Conservation (phyloP, 2,329 filamentous ascomycete genomes). For the Rugonectria rugulosa region DNA sequence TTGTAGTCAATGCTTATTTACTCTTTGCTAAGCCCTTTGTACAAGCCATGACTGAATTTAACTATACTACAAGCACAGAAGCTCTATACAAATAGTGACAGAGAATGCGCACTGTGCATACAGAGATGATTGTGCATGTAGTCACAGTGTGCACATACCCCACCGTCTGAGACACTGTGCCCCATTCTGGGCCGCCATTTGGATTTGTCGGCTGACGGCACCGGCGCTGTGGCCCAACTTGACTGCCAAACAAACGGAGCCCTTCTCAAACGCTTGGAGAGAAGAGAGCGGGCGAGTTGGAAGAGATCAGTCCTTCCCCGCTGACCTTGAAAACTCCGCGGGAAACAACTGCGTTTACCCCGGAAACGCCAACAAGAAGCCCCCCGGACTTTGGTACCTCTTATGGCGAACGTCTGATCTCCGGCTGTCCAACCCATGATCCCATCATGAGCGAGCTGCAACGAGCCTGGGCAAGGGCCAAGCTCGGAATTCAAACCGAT, state of each 20-base stretch:
- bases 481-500: slow-evolving; percentile 66
- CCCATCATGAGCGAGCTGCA: slow-evolving; percentile 80
- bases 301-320: background rate
- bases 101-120: slow-evolving; percentile 11
- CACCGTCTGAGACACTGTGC: slow-evolving; percentile 17
- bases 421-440: slow-evolving; percentile 24
- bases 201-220: slow-evolving; percentile 21
- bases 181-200: slow-evolving; percentile 17
- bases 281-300: slow-evolving; percentile 3
- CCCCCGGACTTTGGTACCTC: background rate
- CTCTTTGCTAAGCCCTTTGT: too few relatives aligned
- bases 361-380: slow-evolving; percentile 7
- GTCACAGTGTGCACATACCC: slow-evolving; percentile 10
- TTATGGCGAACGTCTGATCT: slow-evolving; percentile 24
- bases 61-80: too few relatives aligned
- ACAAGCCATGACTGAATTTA: too few relatives aligned
- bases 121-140: background rate
- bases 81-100: background rate
- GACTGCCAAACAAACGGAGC: slow-evolving; percentile 5
- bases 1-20: too few relatives aligned
- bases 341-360: background rate
- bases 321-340: background rate
- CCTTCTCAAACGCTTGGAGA: slow-evolving; percentile 3
- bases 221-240: slow-evolving; percentile 13
- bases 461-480: slow-evolving; percentile 79